phyloP scores from a whole-genome alignment of 2,329 filamentous ascomycete genomes.

The Thyridium curvatum region DNA sequence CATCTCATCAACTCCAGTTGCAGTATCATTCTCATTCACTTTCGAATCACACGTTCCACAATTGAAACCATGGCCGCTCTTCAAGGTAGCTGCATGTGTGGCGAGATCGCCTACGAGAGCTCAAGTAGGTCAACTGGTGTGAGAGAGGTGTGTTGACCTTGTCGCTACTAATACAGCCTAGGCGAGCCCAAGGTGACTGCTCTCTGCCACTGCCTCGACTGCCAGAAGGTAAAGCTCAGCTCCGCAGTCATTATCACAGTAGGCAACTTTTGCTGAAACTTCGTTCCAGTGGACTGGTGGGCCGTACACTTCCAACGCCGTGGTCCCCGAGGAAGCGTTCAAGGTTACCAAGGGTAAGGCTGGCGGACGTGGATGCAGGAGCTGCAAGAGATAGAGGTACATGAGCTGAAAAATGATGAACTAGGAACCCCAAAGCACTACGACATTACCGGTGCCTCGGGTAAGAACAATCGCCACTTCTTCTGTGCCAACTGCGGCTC shows the following conservation, averaged over 20 bases:
- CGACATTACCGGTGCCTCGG: constrained; percentile 38
- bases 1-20: too few species aligned
- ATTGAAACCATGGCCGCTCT: too few species aligned
- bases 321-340: constrained; percentile 39
- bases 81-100: neutral
- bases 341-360: constrained; percentile 31
- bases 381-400: too few species aligned
- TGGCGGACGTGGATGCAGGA: too few species aligned
- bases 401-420: too few species aligned
- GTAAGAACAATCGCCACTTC: constrained; percentile 49
- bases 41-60: too few species aligned
- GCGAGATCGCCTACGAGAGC: constrained; percentile 1
- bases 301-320: constrained; percentile 48
- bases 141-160: neutral
- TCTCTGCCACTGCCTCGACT: constrained; percentile 47
- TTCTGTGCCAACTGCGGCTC: constrained; percentile 48
- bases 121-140: neutral
- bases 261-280: too few species aligned
- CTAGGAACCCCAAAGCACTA: constrained; percentile 39
- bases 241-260: too few species aligned
- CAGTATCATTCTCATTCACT: too few species aligned
- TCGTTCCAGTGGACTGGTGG: constrained; percentile 42
- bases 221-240: constrained; percentile 44
- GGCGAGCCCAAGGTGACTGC: constrained; percentile 34
- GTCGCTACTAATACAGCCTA: constrained; percentile 10